Base-by-base conservation (phyloP, 1,284 basidiomycete genomes). In the Puccinia polysora region DNA sequence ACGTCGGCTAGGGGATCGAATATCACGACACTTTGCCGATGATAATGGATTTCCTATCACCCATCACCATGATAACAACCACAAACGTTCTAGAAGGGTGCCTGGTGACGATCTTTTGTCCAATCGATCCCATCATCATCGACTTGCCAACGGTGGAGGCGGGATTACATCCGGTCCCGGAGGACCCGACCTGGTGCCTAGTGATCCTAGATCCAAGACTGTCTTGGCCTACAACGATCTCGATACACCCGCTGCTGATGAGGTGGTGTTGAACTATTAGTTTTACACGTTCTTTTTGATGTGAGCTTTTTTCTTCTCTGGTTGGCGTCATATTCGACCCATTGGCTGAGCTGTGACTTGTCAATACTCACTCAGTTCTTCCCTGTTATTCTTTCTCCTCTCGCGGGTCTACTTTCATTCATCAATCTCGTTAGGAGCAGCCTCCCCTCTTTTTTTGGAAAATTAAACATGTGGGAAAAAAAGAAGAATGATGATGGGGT, bases 231-330 rank as follows among this genome's bases (percentile, higher is more conserved):
- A 72, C 28, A 72, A 72, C 34, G 69, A 72, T 56, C 50, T 72
- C 14, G 69, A 72, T 49, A 62, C 59, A 14, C 49, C 60, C n/a
- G 59, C 69, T 20, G 69, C 50, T 25, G 69, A 72, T 47, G 69
- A 72, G 60, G 60, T 72, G 50, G 69, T 72, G 4, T 64, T 72
- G 60, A 72, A 72, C 56, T 72, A 72, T 49, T 72, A 53, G 49
- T 20, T 8, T n/a, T n/a, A n/a, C n/a, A n/a, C n/a, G n/a, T n/a
- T n/a, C n/a, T n/a, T n/a, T n/a, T n/a, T n/a, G n/a, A n/a, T n/a
- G n/a, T n/a, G n/a, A n/a, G n/a, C n/a, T n/a, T n/a, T n/a, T n/a
- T n/a, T n/a, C n/a, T n/a, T n/a, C n/a, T n/a, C n/a, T n/a, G n/a
- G n/a, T n/a, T n/a, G n/a, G n/a, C n/a, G n/a, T n/a, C n/a, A n/a